phyloP scores from a whole-genome alignment of 2,329 filamentous ascomycete species.

The Myriangium duriaei region DNA sequence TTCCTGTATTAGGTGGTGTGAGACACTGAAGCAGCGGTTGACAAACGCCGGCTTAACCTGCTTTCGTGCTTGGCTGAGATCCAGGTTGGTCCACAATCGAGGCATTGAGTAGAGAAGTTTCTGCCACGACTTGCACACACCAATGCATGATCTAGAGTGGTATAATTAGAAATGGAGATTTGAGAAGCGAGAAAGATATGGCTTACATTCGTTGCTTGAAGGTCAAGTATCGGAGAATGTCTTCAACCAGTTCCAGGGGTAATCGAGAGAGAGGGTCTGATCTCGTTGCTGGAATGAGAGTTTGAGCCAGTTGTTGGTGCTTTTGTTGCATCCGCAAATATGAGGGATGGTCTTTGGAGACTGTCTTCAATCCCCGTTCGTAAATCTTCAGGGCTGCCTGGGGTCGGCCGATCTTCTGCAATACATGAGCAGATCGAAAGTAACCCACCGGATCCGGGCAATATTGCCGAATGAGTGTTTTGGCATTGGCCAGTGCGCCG shows the following conservation, averaged over 20 bases:
- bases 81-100: constrained; percentile 40
- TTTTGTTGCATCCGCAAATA: constrained; percentile 17
- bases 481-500: constrained; percentile 43
- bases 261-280: constrained; percentile 41
- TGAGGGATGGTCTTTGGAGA: constrained; percentile 8
- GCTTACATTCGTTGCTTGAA: constrained; percentile 39
- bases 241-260: constrained; percentile 41
- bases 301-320: constrained; percentile 34
- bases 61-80: constrained; percentile 35
- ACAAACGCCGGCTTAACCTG: constrained; percentile 31
- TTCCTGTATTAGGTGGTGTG: constrained; percentile 23
- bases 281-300: constrained; percentile 30
- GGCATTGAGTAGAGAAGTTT: constrained; percentile 36
- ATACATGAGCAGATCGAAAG: constrained; percentile 39
- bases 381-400: constrained; percentile 45
- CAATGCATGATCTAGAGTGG: constrained; percentile 35
- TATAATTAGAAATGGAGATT: constrained; percentile 1
- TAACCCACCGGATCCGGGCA: constrained; percentile 45
- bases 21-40: constrained; percentile 30
- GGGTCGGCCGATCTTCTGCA: constrained; percentile 37
- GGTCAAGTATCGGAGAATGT: constrained; percentile 39
- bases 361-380: constrained; percentile 42
- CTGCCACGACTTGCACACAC: constrained; percentile 45
- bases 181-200: not conserved
- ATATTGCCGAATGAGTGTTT: constrained; percentile 40